Percentiles rank a stretch among this genome's conserved stretches.
phyloP scores from a whole-genome alignment of 208 protist genomes.

The Wallacemonas sp. region DNA sequence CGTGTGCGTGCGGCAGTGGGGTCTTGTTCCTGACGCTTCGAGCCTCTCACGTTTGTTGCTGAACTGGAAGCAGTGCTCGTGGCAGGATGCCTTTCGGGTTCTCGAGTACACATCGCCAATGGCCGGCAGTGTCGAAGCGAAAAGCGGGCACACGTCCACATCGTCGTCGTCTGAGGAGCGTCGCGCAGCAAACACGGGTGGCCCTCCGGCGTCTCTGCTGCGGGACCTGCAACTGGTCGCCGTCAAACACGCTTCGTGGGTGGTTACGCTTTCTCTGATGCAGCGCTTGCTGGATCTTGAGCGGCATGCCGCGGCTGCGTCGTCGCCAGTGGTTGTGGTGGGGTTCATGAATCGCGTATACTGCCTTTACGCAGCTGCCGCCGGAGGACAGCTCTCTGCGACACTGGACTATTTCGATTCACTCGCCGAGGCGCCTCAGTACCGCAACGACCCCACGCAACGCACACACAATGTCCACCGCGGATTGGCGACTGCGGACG shows the following conservation, averaged over 20 bases:
- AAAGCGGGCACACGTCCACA: too few relatives aligned
- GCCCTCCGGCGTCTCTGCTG: constrained; percentile 24
- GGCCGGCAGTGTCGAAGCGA: too few relatives aligned
- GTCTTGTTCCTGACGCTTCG: constrained; percentile 42
- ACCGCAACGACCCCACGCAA: too few relatives aligned
- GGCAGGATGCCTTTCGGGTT: constrained; percentile 71
- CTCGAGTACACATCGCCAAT: constrained; percentile 21
- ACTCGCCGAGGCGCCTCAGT: constrained; percentile 17
- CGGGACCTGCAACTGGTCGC: constrained; percentile 73
- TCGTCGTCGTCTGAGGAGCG: background rate
- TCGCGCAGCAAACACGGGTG: background rate
- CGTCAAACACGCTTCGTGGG: constrained; percentile 64
- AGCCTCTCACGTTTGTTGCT: constrained; percentile 51
- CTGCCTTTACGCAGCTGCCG: constrained; percentile 63
- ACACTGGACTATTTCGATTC: constrained; percentile 15
- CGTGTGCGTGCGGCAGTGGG: constrained; percentile 23
- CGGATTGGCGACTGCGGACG: too few relatives aligned
- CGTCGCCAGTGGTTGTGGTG: background rate
- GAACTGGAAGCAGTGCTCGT: constrained; percentile 61
- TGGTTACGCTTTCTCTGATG: constrained; percentile 46
- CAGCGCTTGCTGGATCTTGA: constrained; percentile 22
- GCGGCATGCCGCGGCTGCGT: constrained; percentile 7
- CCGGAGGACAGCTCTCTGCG: constrained; percentile 31
- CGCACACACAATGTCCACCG: too few relatives aligned
- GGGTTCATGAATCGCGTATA: constrained; percentile 81